Base-by-base conservation (phyloP, 116 monocot species). In the Cymodocea nodosa region DNA sequence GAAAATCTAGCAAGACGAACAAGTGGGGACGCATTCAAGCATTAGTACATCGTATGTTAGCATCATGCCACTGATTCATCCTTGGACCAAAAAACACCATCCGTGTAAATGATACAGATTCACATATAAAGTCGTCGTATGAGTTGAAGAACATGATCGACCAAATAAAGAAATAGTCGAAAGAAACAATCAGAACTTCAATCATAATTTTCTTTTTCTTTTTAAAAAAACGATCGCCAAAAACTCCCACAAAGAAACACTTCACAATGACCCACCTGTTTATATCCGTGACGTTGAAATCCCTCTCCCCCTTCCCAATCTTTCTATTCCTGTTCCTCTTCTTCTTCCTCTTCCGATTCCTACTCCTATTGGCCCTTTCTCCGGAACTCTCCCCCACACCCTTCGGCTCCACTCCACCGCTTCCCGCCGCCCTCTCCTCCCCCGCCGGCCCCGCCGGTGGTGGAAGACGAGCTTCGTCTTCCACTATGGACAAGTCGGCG, bases 311-410 rank as follows among this genome's bases (percentile, higher is more conserved):
- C 64, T 35, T 64, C 19, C 40, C 49, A 22, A 17, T 50, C 23
- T 34, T 63, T 48, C 63, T 39, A 63, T 49, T 64, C 13, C 23
- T 44, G 49, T 50, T 64, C 23, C 15, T 64, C 49, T 22, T 64
- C 44, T 15, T 64, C 49, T 22, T 50, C 64, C 19, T 64, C 64
- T 35, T 44, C 49, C 15, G 18, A n/a, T 44, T 19, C 0, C 19
- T 50, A 20, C 19, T 64, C 64, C 19, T 50, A 8, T 50, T 50
- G 19, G 7, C 64, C 2, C 49, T 23, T 64, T 48, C 48, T 49
- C 64, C 20, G n/a, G 23, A 23, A 44, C 23, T 48, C 4, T 17
- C 19, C 49, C 64, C 15, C 13, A 64, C 19, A 50, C 49, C 64
- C 15, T 58, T 58, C 1, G 23, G 23, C 23, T 18, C 61, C 18